Evolutionary conservation across 768 basidiomycete genomes (phyloP), one percentile per base, ranked within the genome.

Genomic region (Lyophyllum atratum): DNA sequence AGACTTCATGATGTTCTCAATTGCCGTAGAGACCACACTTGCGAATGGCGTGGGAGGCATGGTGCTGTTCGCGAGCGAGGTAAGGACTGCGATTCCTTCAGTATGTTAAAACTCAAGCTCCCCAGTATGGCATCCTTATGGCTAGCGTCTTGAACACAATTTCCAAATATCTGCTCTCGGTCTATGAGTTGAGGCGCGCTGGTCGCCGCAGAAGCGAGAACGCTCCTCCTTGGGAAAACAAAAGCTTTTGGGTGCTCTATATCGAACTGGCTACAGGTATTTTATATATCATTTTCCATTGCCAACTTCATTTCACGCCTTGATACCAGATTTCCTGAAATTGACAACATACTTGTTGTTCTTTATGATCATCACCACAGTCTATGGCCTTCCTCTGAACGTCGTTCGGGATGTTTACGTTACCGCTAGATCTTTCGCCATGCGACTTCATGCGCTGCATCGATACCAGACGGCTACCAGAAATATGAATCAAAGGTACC

Each of bases 351-450:
- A 98, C 74, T 82, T 98, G 60, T 74, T 87, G 33, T 98, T 98
- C 82, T 99, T 98, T 80, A 80, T 84, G 56, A 85, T 98, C 66
- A 95, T 98, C 68, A 89, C 98, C 65, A 89, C 93, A 2, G 90
- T 92, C 76, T 95, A 97, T 66, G 95, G 95, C 19, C 80, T 99
- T 34, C 97, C 97, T 1, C 79, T 99, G 54, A 98, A 99, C 76
- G 95, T 98, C 61, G 84, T 98, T 59, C 90, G 97, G 49, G 96
- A 98, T 75, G 93, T 99, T 45, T 98, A 96, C 74, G 84, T 97
- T 66, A 97, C 97, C 1, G 88, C 93, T 5, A 85, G 94, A 19
- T 96, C 96, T 2, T 98, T 99, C 78, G 76, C 95, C 63, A 84
- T 87, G 2, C 86, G 95, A 40, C 82, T 93, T 45, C 86, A 90